Base-by-base conservation (phyloP, 78 protist species). In the Dictyostelium firmibasis region DNA sequence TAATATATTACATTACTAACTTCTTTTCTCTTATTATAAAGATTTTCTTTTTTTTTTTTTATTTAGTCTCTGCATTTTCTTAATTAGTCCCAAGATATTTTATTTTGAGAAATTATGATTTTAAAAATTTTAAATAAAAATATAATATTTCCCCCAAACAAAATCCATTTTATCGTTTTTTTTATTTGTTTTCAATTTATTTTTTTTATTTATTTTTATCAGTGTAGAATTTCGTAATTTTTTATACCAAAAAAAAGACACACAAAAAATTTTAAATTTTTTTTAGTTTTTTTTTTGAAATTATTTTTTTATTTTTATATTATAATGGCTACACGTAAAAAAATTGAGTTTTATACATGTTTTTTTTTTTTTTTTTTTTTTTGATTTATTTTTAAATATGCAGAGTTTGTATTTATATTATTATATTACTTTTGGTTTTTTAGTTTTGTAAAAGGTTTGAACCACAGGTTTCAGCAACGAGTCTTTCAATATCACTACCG, bases 401-500 rank as follows among this genome's bases (percentile, higher is more conserved):
- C 20, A 5, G 67, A 57, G 16, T 57, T 57, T 57, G 67, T 57
- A 57, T 81, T 44, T 10, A 25, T 23, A 25, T 79, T 13, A 8
- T 79, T 47, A 47, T 47, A 47, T 27, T 57, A 81, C 36, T 69
- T 14, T 69, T 69, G 38, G 0, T 3, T 69, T 11, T n/a, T 72
- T 72, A 35, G 43, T 72, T 27, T 29, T 33, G 29, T 57, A 81
- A 41, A 81, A 81, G 18, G 10, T 81, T 47, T 3, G 23, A 16
- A 81, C 85, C 85, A 25, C 14, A 8, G 18, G 50, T 29, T 41
- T 82, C 50, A 35, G 47, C 86, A 50, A 82, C 20, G 4, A 82
- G 11, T 82, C 31, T 60, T 82, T 82, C 86, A n/a, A 82, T 57
- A 31, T 57, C 86, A 33, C 35, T 33, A 23, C 29, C 47, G 47